Evolutionary conservation across 116 monocot genomes (phyloP), one percentile per base, ranked within the genome.

Genomic region (Papilionanthe hybrid): DNA sequence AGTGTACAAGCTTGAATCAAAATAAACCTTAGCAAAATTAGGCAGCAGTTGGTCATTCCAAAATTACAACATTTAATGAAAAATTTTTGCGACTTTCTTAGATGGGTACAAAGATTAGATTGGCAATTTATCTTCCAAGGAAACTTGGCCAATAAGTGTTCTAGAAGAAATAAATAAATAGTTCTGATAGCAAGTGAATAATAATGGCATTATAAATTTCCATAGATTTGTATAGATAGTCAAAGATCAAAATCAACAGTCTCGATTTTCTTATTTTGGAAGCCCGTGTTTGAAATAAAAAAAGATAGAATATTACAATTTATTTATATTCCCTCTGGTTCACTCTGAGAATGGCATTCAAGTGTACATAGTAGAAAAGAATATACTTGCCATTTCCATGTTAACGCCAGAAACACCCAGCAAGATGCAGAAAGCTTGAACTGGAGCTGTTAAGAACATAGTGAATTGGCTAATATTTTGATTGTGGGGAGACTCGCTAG

Each of bases 361-460:
- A 12, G 37, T 25, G 69, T 37, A 4, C 25, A 69, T 69, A 37
- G 15, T 69, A 18, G 69, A 37, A 66, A 66, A 25, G 45, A 18
- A 32, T 53, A 18, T 17, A 29, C 11, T 72, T 81, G 90, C 94
- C 89, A 80, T 86, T 23, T 93, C 92, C 63, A 91, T 57, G 48
- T 81, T 82, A 44, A 58, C 28, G 45, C 82, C 83, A 79, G 89
- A 84, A 30, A 88, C 78, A 71, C 94, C 91, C 47, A 87, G 69
- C 65, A 94, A 83, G 13, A 78, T 76, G 78, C 87, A 92, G 72
- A 98, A 98, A 72, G 94, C 92, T 85, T 94, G 94, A 44, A 98
- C 65, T 69, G 98, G 97, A 58, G 92, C 82, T 18, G 98, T 98
- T 20, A 98, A 87, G 65, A 98, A 98, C 84, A 94, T 86, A 77